A percentile compares a stretch with the other conserved stretches of the same genome.
Evolutionary conservation across 2,329 filamentous ascomycete genomes (phyloP).

Genomic region (Penicillium concentricum): DNA sequence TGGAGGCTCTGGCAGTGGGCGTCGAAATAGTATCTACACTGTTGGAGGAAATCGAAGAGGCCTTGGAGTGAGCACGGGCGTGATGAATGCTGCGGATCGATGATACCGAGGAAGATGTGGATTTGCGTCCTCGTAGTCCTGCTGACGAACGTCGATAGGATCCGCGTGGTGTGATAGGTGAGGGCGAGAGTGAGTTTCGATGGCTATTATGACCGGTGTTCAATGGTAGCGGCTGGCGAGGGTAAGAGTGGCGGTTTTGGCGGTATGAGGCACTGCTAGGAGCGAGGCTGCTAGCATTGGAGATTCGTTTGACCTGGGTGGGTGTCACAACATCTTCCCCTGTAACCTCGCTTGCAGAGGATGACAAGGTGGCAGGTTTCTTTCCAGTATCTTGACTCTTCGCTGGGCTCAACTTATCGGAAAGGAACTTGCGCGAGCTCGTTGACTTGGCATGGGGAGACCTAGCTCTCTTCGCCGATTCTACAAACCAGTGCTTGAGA

Average conservation of each 20-base stretch:
- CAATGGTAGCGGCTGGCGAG: constrained; percentile 36
- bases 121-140: constrained; percentile 86
- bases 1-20: constrained; percentile 64
- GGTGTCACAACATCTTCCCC: constrained; percentile 34
- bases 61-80: constrained; percentile 87
- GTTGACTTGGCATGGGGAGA: constrained; percentile 50
- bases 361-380: constrained; percentile 23
- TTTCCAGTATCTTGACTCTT: constrained; percentile 38
- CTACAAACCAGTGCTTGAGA: constrained; percentile 71
- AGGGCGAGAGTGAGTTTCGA: constrained; percentile 79
- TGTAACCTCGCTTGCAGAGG: constrained; percentile 23
- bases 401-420: constrained; percentile 40
- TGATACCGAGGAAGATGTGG: constrained; percentile 91
- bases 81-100: constrained; percentile 90
- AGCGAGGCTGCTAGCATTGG: constrained; percentile 43
- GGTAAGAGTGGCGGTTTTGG: constrained; percentile 43
- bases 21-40: constrained; percentile 67
- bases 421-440: constrained; percentile 39
- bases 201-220: constrained; percentile 38
- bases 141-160: constrained; percentile 79
- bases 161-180: constrained; percentile 82
- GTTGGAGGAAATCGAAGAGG: constrained; percentile 85
- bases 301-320: constrained; percentile 41
- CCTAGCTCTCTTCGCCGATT: constrained; percentile 62
- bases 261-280: constrained; percentile 45